These are phyloP conservation scores for Xylariaceae sp. DNA, from an alignment of 2,329 filamentous ascomycete species.

Conservation along the genomic window DNA sequence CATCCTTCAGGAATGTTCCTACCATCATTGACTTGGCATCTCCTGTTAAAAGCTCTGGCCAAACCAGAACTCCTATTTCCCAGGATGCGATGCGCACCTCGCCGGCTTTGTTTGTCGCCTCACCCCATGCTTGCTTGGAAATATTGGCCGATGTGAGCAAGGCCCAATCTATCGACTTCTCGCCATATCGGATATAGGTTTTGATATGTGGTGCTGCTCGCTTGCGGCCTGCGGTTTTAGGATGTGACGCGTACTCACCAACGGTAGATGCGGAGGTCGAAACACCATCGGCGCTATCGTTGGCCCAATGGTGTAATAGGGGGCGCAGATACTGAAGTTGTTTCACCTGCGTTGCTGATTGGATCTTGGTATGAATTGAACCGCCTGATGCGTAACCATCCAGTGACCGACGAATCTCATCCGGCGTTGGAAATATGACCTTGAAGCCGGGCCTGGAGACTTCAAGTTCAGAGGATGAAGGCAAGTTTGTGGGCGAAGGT, in stretches of 20 bases:
- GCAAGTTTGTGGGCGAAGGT: not conserved
- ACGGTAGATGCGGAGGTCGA: constrained; percentile 22
- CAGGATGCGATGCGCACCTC: constrained; percentile 72
- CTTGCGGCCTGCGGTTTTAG: constrained; percentile 52
- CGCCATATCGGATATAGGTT: constrained; percentile 68
- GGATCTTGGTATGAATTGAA: constrained; percentile 77
- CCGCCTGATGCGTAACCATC: constrained; percentile 72
- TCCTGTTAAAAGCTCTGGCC: constrained; percentile 58
- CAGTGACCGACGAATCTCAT: constrained; percentile 70
- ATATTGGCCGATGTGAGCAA: constrained; percentile 87
- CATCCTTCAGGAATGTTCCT: constrained; percentile 60
- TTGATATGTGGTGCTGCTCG: constrained; percentile 83
- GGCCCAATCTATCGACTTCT: constrained; percentile 69
- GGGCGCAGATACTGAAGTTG: constrained; percentile 69
- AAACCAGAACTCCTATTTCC: constrained; percentile 78
- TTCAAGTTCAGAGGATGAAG: constrained; percentile 11
- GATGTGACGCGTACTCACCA: not conserved
- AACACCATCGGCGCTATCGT: constrained; percentile 43
- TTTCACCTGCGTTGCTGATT: constrained; percentile 63
- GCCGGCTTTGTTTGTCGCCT: constrained; percentile 49
- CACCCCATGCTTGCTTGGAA: constrained; percentile 85
- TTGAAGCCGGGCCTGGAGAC: constrained; percentile 49
- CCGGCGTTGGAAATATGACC: constrained; percentile 73
- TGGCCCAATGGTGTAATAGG: constrained; percentile 70
- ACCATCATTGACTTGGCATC: constrained; percentile 52